A percentile compares a stretch with the other conserved stretches of the same genome.
Evolutionary conservation across 1,139 yeast genomes (phyloP).

Genomic region (Sugiyamaella novakii): DNA sequence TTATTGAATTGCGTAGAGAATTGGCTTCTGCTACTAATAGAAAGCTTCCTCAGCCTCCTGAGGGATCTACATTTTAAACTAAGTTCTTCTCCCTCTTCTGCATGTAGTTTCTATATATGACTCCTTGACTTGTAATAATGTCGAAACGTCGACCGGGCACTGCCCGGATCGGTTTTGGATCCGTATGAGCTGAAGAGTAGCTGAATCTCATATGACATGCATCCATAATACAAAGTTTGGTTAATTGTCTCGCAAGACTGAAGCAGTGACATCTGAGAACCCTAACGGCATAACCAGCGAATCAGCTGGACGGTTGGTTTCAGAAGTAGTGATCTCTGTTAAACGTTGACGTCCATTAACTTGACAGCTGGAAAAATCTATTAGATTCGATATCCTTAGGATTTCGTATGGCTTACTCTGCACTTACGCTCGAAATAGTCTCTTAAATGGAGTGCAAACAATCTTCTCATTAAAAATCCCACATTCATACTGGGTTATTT

Average conservation of each 20-base stretch:
- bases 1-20: slow-evolving; percentile 78
- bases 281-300: slow-evolving; percentile 28
- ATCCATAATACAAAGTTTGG: too few relatives aligned
- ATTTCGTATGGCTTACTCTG: background rate
- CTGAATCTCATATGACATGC: too few relatives aligned
- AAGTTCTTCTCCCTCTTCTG: slow-evolving; percentile 1
- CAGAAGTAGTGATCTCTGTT: slow-evolving; percentile 49
- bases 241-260: slow-evolving; percentile 9
- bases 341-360: slow-evolving; percentile 43
- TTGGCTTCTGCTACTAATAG: slow-evolving; percentile 86
- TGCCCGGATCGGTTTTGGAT: background rate
- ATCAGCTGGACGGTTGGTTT: slow-evolving; percentile 44
- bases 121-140: too few relatives aligned
- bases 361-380: slow-evolving; percentile 1
- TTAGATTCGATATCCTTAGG: background rate
- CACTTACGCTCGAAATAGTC: slow-evolving; percentile 29
- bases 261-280: slow-evolving; percentile 36
- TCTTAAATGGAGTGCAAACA: slow-evolving; percentile 32
- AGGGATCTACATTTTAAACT: slow-evolving; percentile 65
- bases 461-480: slow-evolving; percentile 28
- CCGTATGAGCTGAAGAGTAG: slow-evolving; percentile 1
- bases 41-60: slow-evolving; percentile 87
- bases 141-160: background rate
- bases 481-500: slow-evolving; percentile 49
- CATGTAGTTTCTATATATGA: slow-evolving; percentile 10